A percentile compares a stretch with the other conserved stretches of the same genome.
Evolutionary conservation across 345 rosid genomes (phyloP).

Genomic region (Ceriops zippeliana): DNA sequence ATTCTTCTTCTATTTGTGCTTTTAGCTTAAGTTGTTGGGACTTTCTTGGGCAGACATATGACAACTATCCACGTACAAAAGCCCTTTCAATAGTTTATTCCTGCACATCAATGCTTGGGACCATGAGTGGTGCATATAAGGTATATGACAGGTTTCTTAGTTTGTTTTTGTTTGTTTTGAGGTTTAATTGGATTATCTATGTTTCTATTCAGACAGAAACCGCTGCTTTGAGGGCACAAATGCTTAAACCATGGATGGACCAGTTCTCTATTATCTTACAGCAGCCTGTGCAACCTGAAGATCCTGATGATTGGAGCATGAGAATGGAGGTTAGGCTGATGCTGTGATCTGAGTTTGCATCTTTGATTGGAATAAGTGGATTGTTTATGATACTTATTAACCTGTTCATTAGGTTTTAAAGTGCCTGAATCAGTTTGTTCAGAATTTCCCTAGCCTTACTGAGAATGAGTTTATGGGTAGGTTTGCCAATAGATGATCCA

Average conservation of each 20-base stretch:
- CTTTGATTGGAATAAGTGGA: conserved; percentile 2
- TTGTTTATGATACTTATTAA: conserved; percentile 1
- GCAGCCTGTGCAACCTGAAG: conserved; percentile 72
- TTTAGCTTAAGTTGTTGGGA: conserved; percentile 12
- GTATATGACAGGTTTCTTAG: conserved; percentile 33
- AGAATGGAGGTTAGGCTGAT: conserved; percentile 74
- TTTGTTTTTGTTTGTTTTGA: conserved; percentile 14
- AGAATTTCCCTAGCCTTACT: conserved; percentile 65
- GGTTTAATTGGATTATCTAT: conserved; percentile 32
- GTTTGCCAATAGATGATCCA: conserved; percentile 16
- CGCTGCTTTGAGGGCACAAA: conserved; percentile 47
- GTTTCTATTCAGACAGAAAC: conserved; percentile 64
- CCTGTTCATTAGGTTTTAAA: conserved; percentile 59
- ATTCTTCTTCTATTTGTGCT: conserved; percentile 5
- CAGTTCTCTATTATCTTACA: conserved; percentile 60
- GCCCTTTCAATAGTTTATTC: conserved; percentile 82
- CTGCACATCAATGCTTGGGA: conserved; percentile 70
- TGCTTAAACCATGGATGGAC: conserved; percentile 73
- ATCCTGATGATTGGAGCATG: conserved; percentile 91
- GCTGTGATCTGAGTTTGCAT: conserved; percentile 14
- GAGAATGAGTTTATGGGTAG: conserved; percentile 71
- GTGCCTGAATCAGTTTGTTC: conserved; percentile 88
- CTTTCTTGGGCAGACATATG: conserved; percentile 53
- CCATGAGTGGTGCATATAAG: conserved; percentile 81
- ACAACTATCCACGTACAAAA: conserved; percentile 62